A percentile compares a stretch with the other conserved stretches of the same genome.
Conservation (phyloP, 2,329 filamentous ascomycete genomes). For the Epichloe typhina region DNA sequence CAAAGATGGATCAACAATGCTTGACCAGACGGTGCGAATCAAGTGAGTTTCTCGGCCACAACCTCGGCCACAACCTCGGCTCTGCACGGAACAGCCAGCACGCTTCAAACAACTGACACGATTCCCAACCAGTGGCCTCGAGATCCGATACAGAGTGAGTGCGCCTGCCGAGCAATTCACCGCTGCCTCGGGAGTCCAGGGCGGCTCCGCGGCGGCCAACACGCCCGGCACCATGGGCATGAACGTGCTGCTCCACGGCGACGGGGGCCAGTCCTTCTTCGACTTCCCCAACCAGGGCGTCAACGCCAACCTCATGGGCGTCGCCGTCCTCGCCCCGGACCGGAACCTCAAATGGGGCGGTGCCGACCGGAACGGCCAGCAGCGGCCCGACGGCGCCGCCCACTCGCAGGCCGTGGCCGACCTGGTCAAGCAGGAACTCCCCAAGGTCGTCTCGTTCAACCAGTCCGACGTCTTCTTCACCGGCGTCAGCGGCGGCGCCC, state of each 20-base stretch:
- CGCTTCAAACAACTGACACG: neutral
- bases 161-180: conserved; percentile 42
- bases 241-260: conserved; percentile 46
- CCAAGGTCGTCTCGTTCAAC: conserved; percentile 41
- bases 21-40: conserved; percentile 40
- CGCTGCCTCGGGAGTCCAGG: conserved; percentile 32
- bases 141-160: conserved; percentile 42
- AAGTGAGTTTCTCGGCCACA: conserved; percentile 25
- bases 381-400: conserved; percentile 40
- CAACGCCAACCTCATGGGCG: conserved; percentile 35
- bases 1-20: conserved; percentile 40
- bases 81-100: too few relatives aligned
- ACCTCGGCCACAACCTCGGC: too few relatives aligned
- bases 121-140: conserved; percentile 28
- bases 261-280: conserved; percentile 46
- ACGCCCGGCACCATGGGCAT: conserved; percentile 29
- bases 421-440: conserved; percentile 34
- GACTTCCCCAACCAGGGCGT: conserved; percentile 43
- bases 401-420: conserved; percentile 43
- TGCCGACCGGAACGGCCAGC: conserved; percentile 28
- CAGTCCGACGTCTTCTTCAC: conserved; percentile 40
- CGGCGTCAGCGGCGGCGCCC: conserved; percentile 40
- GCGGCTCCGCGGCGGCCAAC: conserved; percentile 21
- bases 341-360: conserved; percentile 45
- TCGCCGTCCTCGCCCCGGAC: conserved; percentile 40